Evolutionary conservation across 2,329 filamentous ascomycete genomes (phyloP).

Genomic region (Hypoxylon sp.): DNA sequence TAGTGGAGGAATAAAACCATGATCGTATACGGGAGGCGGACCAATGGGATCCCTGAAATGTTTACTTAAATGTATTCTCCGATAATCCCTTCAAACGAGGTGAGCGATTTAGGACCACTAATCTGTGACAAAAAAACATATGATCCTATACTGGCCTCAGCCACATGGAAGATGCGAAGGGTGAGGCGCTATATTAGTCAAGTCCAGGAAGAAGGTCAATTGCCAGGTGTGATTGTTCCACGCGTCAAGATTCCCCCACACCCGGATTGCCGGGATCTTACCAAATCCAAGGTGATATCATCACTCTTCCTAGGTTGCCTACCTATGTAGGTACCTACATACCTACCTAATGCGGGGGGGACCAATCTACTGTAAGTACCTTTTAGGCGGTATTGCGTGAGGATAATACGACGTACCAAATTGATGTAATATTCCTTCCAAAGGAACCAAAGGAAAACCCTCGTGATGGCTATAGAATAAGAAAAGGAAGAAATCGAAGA

Average conservation of each 20-base stretch:
- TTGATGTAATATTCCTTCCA: too few relatives aligned
- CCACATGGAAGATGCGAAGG: neutral
- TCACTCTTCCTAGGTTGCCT: too few relatives aligned
- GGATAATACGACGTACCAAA: too few relatives aligned
- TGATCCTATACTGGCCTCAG: neutral
- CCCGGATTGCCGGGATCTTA: neutral
- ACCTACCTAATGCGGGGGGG: too few relatives aligned
- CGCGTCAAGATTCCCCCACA: neutral
- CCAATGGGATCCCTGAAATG: neutral
- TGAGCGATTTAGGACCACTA: neutral
- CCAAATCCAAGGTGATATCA: too few relatives aligned
- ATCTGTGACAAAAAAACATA: neutral
- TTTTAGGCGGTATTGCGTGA: too few relatives aligned
- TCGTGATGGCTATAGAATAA: too few relatives aligned
- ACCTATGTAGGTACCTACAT: too few relatives aligned
- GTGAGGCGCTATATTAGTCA: neutral
- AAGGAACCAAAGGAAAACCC: too few relatives aligned
- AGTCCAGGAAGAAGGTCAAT: too few relatives aligned
- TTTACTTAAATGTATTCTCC: neutral
- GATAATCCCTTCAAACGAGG: neutral
- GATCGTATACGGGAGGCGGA: neutral
- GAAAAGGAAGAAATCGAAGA: too few relatives aligned
- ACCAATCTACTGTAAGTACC: too few relatives aligned
- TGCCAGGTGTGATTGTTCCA: neutral
- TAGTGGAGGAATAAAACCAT: neutral